phyloP scores from a whole-genome alignment of 352 stramenopile species.

The Paralagenidium karlingii region DNA sequence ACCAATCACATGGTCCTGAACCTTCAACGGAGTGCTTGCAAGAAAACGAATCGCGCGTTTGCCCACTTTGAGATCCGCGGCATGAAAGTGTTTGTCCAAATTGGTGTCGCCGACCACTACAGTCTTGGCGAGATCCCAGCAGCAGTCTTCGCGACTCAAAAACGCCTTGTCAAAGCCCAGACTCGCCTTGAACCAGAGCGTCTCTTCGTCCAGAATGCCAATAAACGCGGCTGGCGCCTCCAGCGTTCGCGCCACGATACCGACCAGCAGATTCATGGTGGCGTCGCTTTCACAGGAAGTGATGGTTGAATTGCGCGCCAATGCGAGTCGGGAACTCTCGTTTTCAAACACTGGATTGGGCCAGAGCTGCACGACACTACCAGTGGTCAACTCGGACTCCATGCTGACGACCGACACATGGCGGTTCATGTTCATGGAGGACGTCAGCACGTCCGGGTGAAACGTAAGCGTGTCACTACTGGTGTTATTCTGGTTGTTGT shows the following conservation, averaged over 20 bases:
- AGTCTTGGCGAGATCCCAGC: slow-evolving; percentile 27
- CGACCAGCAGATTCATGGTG: slow-evolving; percentile 62
- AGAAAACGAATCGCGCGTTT: slow-evolving; percentile 42
- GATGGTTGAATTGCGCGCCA: slow-evolving; percentile 42
- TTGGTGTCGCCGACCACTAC: slow-evolving; percentile 54
- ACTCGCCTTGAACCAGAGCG: slow-evolving; percentile 54
- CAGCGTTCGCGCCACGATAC: slow-evolving; percentile 52
- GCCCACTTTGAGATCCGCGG: slow-evolving; percentile 25
- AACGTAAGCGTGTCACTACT: slow-evolving; percentile 10
- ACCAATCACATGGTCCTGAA: slow-evolving; percentile 46
- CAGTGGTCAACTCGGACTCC: slow-evolving; percentile 44
- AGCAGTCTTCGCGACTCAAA: slow-evolving; percentile 45
- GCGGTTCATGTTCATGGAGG: slow-evolving; percentile 37
- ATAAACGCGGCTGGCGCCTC: slow-evolving; percentile 56
- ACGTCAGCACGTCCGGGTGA: slow-evolving; percentile 9
- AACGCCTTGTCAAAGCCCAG: slow-evolving; percentile 31
- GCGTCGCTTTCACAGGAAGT: slow-evolving; percentile 33
- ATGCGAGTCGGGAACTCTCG: slow-evolving; percentile 27
- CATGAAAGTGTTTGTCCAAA: slow-evolving; percentile 55
- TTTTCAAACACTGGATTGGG: slow-evolving; percentile 26
- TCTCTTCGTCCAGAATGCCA: slow-evolving; percentile 38
- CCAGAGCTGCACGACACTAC: slow-evolving; percentile 56
- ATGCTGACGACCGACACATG: too few species aligned
- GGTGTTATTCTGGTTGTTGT: background rate
- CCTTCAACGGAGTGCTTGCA: slow-evolving; percentile 37